Conservation (phyloP, 768 basidiomycete species). For the Tulasnella sp. region DNA sequence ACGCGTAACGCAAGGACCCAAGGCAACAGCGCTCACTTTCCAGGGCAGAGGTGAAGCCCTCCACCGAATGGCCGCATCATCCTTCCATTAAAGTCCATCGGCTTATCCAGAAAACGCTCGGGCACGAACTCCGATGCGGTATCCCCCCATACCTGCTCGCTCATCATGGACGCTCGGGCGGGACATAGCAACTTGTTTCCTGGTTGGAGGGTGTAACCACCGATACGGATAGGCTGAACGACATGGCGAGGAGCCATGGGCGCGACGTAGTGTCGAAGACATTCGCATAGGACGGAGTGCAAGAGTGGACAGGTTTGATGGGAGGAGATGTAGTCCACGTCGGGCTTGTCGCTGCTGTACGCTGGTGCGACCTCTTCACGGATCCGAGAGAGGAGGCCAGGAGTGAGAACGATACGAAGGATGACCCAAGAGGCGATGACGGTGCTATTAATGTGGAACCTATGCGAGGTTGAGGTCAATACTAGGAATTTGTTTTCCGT, state of each 20-base stretch:
- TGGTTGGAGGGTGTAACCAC: slow-evolving; percentile 6
- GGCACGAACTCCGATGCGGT: background rate
- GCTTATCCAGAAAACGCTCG: slow-evolving; percentile 4
- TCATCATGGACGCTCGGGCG: background rate
- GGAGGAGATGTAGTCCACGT: background rate
- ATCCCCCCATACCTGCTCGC: background rate
- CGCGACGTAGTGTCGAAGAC: background rate
- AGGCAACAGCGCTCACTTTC: background rate
- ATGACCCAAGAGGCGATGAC: slow-evolving; percentile 10
- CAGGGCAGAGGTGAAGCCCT: slow-evolving; percentile 9
- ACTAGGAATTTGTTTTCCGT: background rate
- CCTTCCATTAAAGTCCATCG: background rate
- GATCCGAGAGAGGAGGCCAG: background rate
- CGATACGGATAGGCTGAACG: background rate
- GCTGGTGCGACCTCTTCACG: slow-evolving; percentile 4
- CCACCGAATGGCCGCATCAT: slow-evolving; percentile 13
- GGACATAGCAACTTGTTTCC: slow-evolving; percentile 8
- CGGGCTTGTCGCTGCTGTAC: background rate
- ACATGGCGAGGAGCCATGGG: slow-evolving; percentile 6
- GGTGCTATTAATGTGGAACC: slow-evolving; percentile 10
- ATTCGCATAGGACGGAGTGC: slow-evolving; percentile 1
- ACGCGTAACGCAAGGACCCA: background rate
- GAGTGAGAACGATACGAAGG: slow-evolving; percentile 2
- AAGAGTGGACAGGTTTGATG: slow-evolving; percentile 7
- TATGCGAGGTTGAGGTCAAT: background rate